Evolutionary conservation across 2,329 filamentous ascomycete genomes (phyloP).

Genomic region (Botrytis cinerea): DNA sequence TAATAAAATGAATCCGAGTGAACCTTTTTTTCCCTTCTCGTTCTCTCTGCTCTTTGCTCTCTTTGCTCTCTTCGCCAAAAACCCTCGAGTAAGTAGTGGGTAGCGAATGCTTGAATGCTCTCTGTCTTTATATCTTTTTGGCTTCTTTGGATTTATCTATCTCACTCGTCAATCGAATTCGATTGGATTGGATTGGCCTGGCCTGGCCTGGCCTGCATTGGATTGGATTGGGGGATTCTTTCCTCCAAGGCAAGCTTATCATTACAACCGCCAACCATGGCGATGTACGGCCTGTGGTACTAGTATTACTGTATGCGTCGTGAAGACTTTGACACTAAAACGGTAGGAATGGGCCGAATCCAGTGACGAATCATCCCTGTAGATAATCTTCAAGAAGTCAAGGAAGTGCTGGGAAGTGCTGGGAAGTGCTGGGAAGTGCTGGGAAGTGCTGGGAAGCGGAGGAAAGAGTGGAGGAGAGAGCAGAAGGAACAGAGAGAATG

Average conservation of each 20-base stretch:
- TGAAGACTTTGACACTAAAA: neutral
- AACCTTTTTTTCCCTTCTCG: neutral
- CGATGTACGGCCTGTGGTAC: neutral
- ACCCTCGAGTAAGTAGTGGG: neutral
- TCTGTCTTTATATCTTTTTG: neutral
- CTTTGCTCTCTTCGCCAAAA: neutral
- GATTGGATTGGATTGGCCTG: no score
- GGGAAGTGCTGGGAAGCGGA: neutral
- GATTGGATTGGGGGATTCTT: neutral
- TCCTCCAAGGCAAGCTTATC: neutral
- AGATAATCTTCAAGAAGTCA: neutral
- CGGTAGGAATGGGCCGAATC: neutral
- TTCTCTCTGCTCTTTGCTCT: neutral
- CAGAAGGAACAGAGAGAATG: neutral
- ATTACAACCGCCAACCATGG: neutral
- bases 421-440: no score
- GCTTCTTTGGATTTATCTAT: neutral
- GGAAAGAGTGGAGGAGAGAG: neutral
- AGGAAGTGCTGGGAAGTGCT: no score
- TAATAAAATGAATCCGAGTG: conserved; percentile 2
- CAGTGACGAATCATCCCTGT: conserved; percentile 11
- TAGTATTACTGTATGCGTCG: neutral
- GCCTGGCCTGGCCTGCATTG: no score
- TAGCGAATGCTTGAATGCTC: neutral
- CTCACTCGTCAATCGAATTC: neutral